phyloP scores from a whole-genome alignment of 2,329 filamentous ascomycete genomes.

The Trichoderma cornu-damae region DNA sequence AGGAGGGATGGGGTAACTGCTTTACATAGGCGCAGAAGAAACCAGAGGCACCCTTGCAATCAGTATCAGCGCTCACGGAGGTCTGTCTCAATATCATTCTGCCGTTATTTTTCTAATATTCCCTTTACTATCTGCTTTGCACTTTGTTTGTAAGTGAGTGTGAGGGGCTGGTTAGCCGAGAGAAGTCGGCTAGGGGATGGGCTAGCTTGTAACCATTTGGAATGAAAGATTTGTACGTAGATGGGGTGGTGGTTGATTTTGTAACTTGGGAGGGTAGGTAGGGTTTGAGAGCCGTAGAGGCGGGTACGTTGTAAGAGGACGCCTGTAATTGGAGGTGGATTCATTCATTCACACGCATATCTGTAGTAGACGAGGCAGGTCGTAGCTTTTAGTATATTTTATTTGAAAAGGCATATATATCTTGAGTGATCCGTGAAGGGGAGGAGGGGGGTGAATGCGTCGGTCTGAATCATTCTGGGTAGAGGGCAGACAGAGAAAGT shows the following conservation, averaged over 20 bases:
- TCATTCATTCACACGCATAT: conserved; percentile 21
- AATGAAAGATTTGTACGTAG: not conserved
- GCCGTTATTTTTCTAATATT: not conserved
- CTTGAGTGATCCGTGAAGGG: not conserved
- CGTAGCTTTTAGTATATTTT: conserved; percentile 8
- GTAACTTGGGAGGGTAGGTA: conserved; percentile 23
- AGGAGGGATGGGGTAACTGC: conserved; percentile 11
- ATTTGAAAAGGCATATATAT: not conserved
- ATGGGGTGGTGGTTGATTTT: conserved; percentile 19
- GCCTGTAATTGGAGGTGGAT: conserved; percentile 23
- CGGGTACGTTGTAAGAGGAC: conserved; percentile 20
- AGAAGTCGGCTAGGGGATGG: not conserved
- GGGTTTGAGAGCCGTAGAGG: not conserved
- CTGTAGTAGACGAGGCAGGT: not conserved
- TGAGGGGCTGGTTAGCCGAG: not conserved
- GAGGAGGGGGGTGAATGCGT: too few relatives aligned
- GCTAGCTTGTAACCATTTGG: not conserved
- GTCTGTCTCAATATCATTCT: not conserved
- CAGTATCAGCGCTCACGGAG: not conserved
- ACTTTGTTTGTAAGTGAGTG: not conserved
- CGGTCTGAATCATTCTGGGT: too few relatives aligned
- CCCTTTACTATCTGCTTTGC: not conserved
- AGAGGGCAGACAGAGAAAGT: too few relatives aligned
- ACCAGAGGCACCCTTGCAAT: not conserved
- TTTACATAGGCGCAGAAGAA: conserved; percentile 17